Evolutionary conservation across 345 rosid genomes (phyloP).

Genomic region (Cochlearia excelsa): DNA sequence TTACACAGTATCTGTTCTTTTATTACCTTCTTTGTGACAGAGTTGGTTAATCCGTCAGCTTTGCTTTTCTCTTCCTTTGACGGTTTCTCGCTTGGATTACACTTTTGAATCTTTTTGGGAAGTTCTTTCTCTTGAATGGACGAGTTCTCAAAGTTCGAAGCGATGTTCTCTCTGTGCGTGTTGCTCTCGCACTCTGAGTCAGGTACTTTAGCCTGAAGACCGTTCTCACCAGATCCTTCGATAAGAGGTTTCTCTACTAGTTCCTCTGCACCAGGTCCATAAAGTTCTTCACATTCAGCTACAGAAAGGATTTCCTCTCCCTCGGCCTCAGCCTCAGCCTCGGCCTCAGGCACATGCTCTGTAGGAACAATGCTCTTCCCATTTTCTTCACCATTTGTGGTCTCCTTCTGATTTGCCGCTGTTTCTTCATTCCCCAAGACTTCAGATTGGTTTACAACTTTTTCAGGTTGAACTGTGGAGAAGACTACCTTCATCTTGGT

Average conservation of each 20-base stretch:
- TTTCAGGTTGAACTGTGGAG: conserved; percentile 56
- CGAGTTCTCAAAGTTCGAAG: conserved; percentile 34
- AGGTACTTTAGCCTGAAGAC: conserved; percentile 33
- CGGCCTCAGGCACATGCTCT: conserved; percentile 43
- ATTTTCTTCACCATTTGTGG: conserved; percentile 34
- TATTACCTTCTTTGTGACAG: conserved; percentile 66
- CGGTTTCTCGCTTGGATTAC: conserved; percentile 37
- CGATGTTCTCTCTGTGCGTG: conserved; percentile 22
- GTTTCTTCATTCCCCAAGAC: conserved; percentile 34
- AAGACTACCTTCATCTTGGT: conserved; percentile 71
- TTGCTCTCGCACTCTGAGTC: conserved; percentile 35
- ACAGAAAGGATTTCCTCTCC: conserved; percentile 44
- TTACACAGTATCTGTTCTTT: not conserved
- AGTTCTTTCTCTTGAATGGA: conserved; percentile 33
- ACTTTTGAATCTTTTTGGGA: conserved; percentile 34
- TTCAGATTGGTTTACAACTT: conserved; percentile 33
- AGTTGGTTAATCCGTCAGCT: conserved; percentile 33
- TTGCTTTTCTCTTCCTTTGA: conserved; percentile 43
- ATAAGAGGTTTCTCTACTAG: conserved; percentile 45
- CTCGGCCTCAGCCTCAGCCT: conserved; percentile 48
- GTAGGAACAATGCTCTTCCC: conserved; percentile 33
- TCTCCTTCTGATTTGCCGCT: conserved; percentile 26
- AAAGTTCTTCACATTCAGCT: conserved; percentile 83
- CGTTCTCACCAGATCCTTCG: conserved; percentile 41
- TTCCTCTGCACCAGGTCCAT: conserved; percentile 84